Percentiles rank a stretch among this genome's conserved stretches.
These are phyloP conservation scores for Xylariales sp. DNA, from an alignment of 2,329 filamentous ascomycete genomes.

Conservation along the genomic window DNA sequence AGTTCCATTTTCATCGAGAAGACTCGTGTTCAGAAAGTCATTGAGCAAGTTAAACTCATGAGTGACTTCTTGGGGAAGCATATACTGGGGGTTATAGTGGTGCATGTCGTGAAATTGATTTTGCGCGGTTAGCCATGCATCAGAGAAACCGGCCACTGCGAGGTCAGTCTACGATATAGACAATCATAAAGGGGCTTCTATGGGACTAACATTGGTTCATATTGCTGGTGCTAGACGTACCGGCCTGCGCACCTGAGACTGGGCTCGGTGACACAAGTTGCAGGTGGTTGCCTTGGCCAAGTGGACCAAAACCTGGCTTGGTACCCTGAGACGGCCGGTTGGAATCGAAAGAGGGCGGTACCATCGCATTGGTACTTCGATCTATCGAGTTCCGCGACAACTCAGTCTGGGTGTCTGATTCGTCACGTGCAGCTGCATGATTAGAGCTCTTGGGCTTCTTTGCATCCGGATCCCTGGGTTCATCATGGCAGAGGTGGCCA, in stretches of 20 bases:
- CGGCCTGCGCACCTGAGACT: conserved; percentile 73
- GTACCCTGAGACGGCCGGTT: conserved; percentile 53
- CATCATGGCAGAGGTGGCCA: conserved; percentile 97
- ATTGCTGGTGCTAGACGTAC: conserved; percentile 71
- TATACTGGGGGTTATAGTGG: conserved; percentile 91
- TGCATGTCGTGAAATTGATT: conserved; percentile 95
- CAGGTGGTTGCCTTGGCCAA: conserved; percentile 66
- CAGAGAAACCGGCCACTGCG: conserved; percentile 80
- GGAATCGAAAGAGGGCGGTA: conserved; percentile 60
- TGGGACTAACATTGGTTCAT: conserved; percentile 78
- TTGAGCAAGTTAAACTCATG: conserved; percentile 97
- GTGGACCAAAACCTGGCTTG: conserved; percentile 58
- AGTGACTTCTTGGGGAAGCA: conserved; percentile 91
- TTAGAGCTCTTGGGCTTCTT: conserved; percentile 81
- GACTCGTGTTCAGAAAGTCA: conserved; percentile 92
- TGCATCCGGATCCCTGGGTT: conserved; percentile 84
- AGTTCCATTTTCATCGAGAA: conserved; percentile 84
- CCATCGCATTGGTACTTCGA: conserved; percentile 65
- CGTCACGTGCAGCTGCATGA: conserved; percentile 68
- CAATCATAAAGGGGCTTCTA: conserved; percentile 46
- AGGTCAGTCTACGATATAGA: conserved; percentile 48
- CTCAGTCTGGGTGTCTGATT: conserved; percentile 67
- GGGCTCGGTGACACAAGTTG: conserved; percentile 79
- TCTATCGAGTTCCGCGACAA: conserved; percentile 67
- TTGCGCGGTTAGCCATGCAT: conserved; percentile 82